These are phyloP conservation scores for Paramecium sonneborni DNA, from an alignment of 73 alveolate genomes.

Conservation along the genomic window DNA sequence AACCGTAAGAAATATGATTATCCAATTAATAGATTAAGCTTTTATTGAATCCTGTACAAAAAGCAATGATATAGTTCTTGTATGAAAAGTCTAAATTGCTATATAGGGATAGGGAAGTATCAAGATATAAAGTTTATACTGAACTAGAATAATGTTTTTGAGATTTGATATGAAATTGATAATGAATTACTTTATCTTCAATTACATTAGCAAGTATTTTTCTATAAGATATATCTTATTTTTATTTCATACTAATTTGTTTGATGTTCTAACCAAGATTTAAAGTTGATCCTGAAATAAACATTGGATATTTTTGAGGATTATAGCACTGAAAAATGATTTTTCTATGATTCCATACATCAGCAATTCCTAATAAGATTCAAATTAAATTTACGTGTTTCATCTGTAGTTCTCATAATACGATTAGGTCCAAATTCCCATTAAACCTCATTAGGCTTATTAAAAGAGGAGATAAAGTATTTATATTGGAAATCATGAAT, in stretches of 20 bases:
- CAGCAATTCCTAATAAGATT: background rate
- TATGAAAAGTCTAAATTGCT: background rate
- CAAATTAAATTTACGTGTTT: background rate
- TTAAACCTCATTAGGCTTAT: background rate
- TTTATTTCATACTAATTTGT: background rate
- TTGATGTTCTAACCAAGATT: background rate
- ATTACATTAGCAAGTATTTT: background rate
- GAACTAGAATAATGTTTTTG: background rate
- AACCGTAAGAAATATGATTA: conserved; percentile 6
- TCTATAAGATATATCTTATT: conserved; percentile 2
- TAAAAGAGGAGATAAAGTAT: background rate
- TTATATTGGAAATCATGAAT: conserved; percentile 3
- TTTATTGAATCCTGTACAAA: background rate
- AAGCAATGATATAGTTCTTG: background rate
- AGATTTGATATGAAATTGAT: background rate
- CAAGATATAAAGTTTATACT: background rate
- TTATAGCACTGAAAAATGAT: background rate
- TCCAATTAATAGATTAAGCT: background rate
- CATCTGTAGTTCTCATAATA: background rate
- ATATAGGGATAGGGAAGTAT: background rate
- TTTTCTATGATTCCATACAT: background rate
- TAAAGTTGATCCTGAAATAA: conserved; percentile 14
- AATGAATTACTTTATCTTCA: background rate
- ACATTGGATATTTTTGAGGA: background rate
- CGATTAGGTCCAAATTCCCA: conserved; percentile 44